phyloP scores from a whole-genome alignment of 2,329 filamentous ascomycete genomes.

The Monilinia vaccinii-corymbosi region DNA sequence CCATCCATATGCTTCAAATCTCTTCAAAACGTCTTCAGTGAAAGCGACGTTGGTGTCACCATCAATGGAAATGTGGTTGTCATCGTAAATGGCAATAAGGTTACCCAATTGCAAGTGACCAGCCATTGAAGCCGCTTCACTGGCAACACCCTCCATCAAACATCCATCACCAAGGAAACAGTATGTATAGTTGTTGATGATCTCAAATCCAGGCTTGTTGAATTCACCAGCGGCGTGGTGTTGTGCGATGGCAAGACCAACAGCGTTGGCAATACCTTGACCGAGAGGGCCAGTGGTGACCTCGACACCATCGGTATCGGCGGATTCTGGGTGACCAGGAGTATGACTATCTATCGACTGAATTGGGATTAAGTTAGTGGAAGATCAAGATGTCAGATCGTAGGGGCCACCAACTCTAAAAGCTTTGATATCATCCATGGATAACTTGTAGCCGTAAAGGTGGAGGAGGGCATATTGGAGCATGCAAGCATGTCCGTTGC shows the following conservation, averaged over 20 bases:
- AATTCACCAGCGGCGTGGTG: conserved; percentile 82
- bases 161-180: conserved; percentile 96
- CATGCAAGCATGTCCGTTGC: conserved; percentile 99
- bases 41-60: conserved; percentile 94
- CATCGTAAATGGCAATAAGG: conserved; percentile 93
- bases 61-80: conserved; percentile 95
- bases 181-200: conserved; percentile 97
- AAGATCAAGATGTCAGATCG: neutral
- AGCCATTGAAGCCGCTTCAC: conserved; percentile 83
- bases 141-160: conserved; percentile 95
- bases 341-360: conserved; percentile 62
- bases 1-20: conserved; percentile 97
- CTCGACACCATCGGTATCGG: conserved; percentile 94
- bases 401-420: conserved; percentile 67
- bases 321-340: conserved; percentile 90
- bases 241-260: conserved; percentile 95
- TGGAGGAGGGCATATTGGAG: conserved; percentile 98
- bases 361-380: conserved; percentile 5
- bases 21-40: conserved; percentile 91
- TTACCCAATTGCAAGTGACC: conserved; percentile 97
- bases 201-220: conserved; percentile 91
- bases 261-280: conserved; percentile 94
- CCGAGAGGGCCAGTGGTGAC: conserved; percentile 97
- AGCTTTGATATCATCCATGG: conserved; percentile 84
- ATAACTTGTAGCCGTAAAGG: conserved; percentile 82